Evolutionary conservation across 2,329 filamentous ascomycete species (phyloP), one percentile per base, ranked within the genome.

Genomic region (Phoma herbarum): DNA sequence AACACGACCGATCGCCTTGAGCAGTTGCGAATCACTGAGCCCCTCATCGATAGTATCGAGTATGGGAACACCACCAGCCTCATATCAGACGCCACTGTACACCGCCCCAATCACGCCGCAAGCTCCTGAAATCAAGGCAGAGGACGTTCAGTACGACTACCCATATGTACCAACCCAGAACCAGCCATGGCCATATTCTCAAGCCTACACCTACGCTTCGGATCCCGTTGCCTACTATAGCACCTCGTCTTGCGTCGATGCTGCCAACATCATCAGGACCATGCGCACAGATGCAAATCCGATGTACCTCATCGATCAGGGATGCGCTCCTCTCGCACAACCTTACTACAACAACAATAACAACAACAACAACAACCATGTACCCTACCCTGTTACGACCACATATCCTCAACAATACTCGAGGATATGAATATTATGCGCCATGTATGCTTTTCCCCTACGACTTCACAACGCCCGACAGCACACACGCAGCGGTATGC

Each of bases 241-340:
- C 52, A 66, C 66, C 1, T 64, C 74, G 1, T 78, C 77, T 0
- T 79, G 75, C 51, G 67, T 79, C 18, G 73, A 77, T 57, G 80
- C 80, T 18, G 75, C 80, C 11, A 78, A 80, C 46, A 78, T 82
- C 41, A 81, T 83, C 28, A 76, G 79, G 14, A 77, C 69, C 7
- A 80, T 83, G 75, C 73, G 77, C 29, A 72, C 74, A 3, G 73
- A 77, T 12, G 70, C 51, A n/a, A 44, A 20, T 14, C 31, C 45
- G 7, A 41, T 41, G 26, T 50, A 51, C 12, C 25, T 22, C 20
- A 23, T 37, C 10, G 50, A 51, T 20, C 48, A 48, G 12, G 37
- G 22, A 2, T 57, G 48, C 23, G 22, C 43, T 43, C 46, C 41
- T 9, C n/a, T 46, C 25, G 26, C 33, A 39, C 56, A 54, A 26